Percentiles rank a stretch among this genome's conserved stretches.
Evolutionary conservation across 2,329 filamentous ascomycete species (phyloP).

Genomic region (Herpotrichia juniperi): DNA sequence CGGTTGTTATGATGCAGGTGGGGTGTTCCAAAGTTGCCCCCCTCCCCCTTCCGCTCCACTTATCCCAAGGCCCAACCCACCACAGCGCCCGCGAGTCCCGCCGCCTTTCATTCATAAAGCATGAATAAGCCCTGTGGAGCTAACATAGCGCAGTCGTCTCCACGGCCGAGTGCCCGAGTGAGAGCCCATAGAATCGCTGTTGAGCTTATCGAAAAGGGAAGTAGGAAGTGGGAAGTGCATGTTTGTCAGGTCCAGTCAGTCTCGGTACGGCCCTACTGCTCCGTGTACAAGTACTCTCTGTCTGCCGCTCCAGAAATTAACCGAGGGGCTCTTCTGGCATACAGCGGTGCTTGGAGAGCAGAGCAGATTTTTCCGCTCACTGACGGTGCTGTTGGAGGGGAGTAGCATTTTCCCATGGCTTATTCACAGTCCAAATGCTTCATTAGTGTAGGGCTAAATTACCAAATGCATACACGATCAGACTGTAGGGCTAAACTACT

Average conservation of each 20-base stretch:
- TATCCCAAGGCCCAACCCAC: background rate
- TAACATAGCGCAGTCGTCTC: background rate
- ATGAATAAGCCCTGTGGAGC: slow-evolving; percentile 5
- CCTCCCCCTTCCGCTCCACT: background rate
- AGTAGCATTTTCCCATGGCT: background rate
- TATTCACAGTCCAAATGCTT: background rate
- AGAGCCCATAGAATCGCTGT: background rate
- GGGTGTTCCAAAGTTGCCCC: background rate
- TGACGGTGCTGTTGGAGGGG: too few species aligned
- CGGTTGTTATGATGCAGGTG: slow-evolving; percentile 7
- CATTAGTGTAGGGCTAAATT: background rate
- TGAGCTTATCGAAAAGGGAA: background rate
- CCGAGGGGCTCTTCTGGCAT: background rate
- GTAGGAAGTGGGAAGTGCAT: background rate
- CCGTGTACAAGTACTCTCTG: too few species aligned
- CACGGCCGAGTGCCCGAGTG: background rate
- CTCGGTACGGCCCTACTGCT: background rate
- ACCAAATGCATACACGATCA: background rate
- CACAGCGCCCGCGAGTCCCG: background rate
- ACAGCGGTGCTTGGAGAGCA: background rate
- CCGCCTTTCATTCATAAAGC: background rate
- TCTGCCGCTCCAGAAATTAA: too few species aligned
- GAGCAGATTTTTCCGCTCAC: background rate
- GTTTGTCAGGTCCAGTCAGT: background rate
- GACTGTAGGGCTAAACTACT: background rate